Conservation (phyloP, 495 filamentous ascomycete genomes). For the Aspergillus baeticus region DNA sequence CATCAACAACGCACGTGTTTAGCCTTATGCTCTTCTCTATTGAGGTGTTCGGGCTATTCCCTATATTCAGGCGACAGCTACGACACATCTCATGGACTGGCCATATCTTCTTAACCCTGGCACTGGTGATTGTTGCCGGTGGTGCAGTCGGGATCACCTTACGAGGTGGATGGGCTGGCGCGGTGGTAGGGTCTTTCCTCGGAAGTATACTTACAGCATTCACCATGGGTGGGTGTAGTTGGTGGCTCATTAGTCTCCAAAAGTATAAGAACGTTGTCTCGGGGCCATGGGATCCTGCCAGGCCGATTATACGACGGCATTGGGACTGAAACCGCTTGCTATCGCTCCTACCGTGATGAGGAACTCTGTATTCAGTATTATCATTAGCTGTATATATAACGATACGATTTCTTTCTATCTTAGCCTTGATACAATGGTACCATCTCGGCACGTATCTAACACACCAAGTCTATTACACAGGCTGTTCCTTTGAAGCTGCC, state of each 20-base stretch:
- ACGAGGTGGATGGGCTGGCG: conserved; percentile 73
- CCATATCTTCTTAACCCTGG: conserved; percentile 72
- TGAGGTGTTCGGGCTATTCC: conserved; percentile 95
- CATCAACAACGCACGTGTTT: conserved; percentile 90
- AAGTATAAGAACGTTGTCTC: conserved; percentile 99
- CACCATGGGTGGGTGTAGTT: conserved; percentile 90
- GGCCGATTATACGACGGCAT: conserved; percentile 68
- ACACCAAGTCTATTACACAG: too few species aligned
- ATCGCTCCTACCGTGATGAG: neutral
- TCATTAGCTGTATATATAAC: neutral
- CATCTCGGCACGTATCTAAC: too few species aligned
- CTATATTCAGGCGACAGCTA: conserved; percentile 86
- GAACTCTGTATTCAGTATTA: neutral
- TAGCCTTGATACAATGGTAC: too few species aligned
- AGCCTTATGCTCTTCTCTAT: conserved; percentile 93
- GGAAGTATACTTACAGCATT: conserved; percentile 67
- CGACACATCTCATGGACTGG: conserved; percentile 80
- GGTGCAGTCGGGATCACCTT: conserved; percentile 73
- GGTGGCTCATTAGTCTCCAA: conserved; percentile 97
- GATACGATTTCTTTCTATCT: too few species aligned
- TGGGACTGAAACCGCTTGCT: conserved; percentile 47
- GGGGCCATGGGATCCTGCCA: conserved; percentile 95
- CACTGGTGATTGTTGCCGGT: conserved; percentile 76
- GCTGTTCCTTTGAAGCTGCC: too few species aligned
- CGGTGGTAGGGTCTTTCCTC: conserved; percentile 68